A percentile compares a stretch with the other conserved stretches of the same genome.
Conservation (phyloP, 164 flowering plant genomes). For the Euptelea pleiosperma region DNA sequence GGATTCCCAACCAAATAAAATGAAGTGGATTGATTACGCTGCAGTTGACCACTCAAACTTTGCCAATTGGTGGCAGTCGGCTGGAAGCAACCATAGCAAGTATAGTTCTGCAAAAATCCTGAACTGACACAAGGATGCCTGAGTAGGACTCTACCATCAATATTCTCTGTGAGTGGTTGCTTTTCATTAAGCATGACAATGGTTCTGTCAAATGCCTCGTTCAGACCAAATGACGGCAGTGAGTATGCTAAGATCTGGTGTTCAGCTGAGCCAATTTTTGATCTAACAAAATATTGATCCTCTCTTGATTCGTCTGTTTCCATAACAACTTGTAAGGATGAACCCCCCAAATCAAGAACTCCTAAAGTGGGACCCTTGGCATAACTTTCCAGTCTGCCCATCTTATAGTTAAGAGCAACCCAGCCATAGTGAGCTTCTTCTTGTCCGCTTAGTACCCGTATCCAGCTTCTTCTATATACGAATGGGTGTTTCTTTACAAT, state of each 20-base stretch:
- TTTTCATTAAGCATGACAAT: conserved; percentile 38
- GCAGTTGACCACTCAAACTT: conserved; percentile 6
- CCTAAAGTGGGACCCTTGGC: conserved; percentile 40
- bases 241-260: conserved; percentile 55
- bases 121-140: conserved; percentile 63
- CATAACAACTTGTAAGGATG: conserved; percentile 64
- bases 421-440: conserved; percentile 82
- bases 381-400: conserved; percentile 37
- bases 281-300: conserved; percentile 28
- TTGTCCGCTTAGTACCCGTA: conserved; percentile 58
- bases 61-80: conserved; percentile 10
- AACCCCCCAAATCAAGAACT: conserved; percentile 75
- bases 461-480: conserved; percentile 37
- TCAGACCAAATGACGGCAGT: conserved; percentile 56
- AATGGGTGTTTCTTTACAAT: conserved; percentile 46
- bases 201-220: conserved; percentile 65
- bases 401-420: conserved; percentile 60
- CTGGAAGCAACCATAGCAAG: conserved; percentile 42
- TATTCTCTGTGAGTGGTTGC: conserved; percentile 15
- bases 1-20: conserved; percentile 49
- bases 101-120: conserved; percentile 39
- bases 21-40: conserved; percentile 15
- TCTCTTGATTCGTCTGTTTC: conserved; percentile 31
- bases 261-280: conserved; percentile 39
- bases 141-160: conserved; percentile 26